Conservation (phyloP, 1,284 basidiomycete species). For the Tetrapyrgos nigripes region DNA sequence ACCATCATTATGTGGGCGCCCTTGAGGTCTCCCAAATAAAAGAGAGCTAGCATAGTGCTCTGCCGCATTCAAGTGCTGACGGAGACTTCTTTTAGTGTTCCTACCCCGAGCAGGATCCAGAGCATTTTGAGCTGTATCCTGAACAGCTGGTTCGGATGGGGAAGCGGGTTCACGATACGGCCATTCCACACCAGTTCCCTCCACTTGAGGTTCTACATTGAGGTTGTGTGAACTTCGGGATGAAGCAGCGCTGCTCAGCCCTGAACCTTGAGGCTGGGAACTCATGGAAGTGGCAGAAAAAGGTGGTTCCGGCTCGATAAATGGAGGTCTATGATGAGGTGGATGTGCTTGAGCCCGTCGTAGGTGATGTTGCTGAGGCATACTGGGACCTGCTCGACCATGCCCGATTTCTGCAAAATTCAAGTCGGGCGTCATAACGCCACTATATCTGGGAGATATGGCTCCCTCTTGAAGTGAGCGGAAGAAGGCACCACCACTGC, state of each 20-base stretch:
- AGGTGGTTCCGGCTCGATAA: conserved; percentile 20
- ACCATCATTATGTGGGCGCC: conserved; percentile 13
- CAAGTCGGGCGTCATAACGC: conserved; percentile 73
- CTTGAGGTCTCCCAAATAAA: conserved; percentile 55
- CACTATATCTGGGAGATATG: conserved; percentile 51
- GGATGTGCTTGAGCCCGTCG: conserved; percentile 23
- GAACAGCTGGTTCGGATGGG: conserved; percentile 27
- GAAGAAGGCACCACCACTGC: conserved; percentile 69
- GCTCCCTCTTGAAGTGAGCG: conserved; percentile 59
- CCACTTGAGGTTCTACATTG: neutral
- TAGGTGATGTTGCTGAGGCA: conserved; percentile 16
- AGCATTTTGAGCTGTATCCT: conserved; percentile 49
- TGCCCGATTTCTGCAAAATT: conserved; percentile 80
- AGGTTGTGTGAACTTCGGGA: neutral
- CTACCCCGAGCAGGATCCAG: conserved; percentile 47
- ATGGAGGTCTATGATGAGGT: conserved; percentile 24
- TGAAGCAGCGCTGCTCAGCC: neutral
- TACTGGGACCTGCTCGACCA: conserved; percentile 49
- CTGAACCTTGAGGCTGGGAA: neutral
- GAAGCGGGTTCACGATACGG: conserved; percentile 38
- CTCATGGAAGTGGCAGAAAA: neutral
- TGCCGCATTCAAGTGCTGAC: conserved; percentile 69
- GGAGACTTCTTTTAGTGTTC: conserved; percentile 66
- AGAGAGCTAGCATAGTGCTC: conserved; percentile 72
- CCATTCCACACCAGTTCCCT: conserved; percentile 28